Evolutionary conservation across 2,329 filamentous ascomycete genomes (phyloP), one percentile per base, ranked within the genome.

Genomic region (Neofusicoccum sp.): DNA sequence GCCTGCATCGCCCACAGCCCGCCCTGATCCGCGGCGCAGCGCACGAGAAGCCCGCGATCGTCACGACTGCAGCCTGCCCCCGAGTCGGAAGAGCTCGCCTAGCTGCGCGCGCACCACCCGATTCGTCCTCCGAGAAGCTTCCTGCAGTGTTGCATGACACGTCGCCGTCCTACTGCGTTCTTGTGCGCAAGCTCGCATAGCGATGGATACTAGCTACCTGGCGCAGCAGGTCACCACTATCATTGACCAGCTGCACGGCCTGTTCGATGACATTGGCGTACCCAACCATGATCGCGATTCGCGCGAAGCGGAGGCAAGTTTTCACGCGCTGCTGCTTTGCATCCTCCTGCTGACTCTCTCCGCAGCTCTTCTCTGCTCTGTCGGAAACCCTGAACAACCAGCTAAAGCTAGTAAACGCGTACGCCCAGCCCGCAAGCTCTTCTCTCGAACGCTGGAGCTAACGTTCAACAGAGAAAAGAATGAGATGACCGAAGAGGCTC

Each of bases 231-330:
- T 99, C 78, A 95, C 91, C 67, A 91, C 86, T 70, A 97, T 96
- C 72, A 92, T 98, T 73, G 86, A 86, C 75, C 92, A 97, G 78
- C 84, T 99, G 63, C 93, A 98, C 77, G 90, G 89, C 66, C 85
- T 98, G 61, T 99, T 97, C 71, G 95, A 99, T 75, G 93, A 99
- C 73, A 99, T 99, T 71, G 95, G 95, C 62, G 90, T 99, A n/a
- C 86, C 93, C 30, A 86, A 81, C 70, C 92, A 96, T 86, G 95
- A 98, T 76, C 89, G 95, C 71, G 92, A 98, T 73, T 83, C 86
- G 53, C 85, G 95, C 70, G 93, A 98, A 74, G 85, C 90, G 73
- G 91, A 97, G 86, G 93, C 96, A 80, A 71, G 83, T 70, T 58
- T 30, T 24, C 41, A 26, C 14, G 12, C 34, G 5, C 20, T 51